Evolutionary conservation across 1,284 basidiomycete species (phyloP).

Genomic region (Bondarzewia mesenterica): DNA sequence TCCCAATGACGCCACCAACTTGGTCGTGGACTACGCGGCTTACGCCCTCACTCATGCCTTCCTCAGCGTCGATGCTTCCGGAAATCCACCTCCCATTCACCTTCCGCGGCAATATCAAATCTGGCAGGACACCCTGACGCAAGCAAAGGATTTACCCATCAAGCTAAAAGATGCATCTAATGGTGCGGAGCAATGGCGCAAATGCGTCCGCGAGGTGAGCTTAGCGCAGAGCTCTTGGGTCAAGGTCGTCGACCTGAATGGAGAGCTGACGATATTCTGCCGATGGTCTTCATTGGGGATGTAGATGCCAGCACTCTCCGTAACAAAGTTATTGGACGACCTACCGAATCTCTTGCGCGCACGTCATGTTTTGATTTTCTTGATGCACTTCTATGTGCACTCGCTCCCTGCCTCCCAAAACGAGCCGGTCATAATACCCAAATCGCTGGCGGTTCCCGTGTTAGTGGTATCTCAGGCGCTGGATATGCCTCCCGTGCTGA

Average conservation of each 20-base stretch:
- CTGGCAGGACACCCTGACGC: slow-evolving; percentile 33
- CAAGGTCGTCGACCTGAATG: neutral
- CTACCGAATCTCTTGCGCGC: slow-evolving; percentile 33
- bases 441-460: slow-evolving; percentile 37
- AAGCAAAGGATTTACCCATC: slow-evolving; percentile 19
- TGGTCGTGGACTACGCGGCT: slow-evolving; percentile 1
- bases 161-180: slow-evolving; percentile 18
- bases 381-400: slow-evolving; percentile 48
- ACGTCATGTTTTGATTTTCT: slow-evolving; percentile 41
- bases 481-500: slow-evolving; percentile 48
- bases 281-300: neutral
- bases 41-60: slow-evolving; percentile 30
- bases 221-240: neutral
- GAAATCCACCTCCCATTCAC: slow-evolving; percentile 31
- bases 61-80: slow-evolving; percentile 26
- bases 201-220: slow-evolving; percentile 24
- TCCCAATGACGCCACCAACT: slow-evolving; percentile 16
- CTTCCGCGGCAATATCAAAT: slow-evolving; percentile 27
- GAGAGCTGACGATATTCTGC: neutral
- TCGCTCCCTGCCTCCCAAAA: slow-evolving; percentile 16
- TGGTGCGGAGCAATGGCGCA: slow-evolving; percentile 26
- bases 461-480: slow-evolving; percentile 37
- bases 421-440: slow-evolving; percentile 24
- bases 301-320: slow-evolving; percentile 23
- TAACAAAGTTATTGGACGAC: slow-evolving; percentile 21